Percentiles rank a stretch among this genome's conserved stretches.
phyloP scores from a whole-genome alignment of 2,329 filamentous ascomycete genomes.

The Fusarium beomiforme region DNA sequence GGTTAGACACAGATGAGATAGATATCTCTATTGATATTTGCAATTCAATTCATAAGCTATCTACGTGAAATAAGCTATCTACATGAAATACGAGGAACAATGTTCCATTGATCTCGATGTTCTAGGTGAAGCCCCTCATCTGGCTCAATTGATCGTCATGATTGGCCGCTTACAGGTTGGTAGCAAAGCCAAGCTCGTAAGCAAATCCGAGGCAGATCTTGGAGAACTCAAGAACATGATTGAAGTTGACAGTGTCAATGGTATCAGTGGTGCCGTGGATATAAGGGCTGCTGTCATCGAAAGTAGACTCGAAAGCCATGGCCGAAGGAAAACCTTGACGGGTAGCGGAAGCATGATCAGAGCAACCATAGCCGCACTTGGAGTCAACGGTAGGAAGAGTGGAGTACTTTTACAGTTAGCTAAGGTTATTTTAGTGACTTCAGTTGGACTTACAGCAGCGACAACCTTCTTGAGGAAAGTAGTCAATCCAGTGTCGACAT shows the following conservation, averaged over 20 bases:
- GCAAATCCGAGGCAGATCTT: constrained; percentile 58
- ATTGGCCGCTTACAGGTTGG: not conserved
- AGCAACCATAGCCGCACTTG: constrained; percentile 68
- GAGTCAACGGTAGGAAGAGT: constrained; percentile 56
- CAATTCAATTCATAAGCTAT: not conserved
- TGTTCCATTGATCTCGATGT: too few relatives aligned
- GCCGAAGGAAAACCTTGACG: constrained; percentile 73
- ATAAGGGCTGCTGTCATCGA: constrained; percentile 70
- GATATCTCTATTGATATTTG: accelerated
- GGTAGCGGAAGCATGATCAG: constrained; percentile 69
- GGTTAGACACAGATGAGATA: accelerated
- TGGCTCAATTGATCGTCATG: too few relatives aligned
- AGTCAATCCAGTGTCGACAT: constrained; percentile 49
- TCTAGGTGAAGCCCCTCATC: too few relatives aligned
- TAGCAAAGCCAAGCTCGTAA: constrained; percentile 65
- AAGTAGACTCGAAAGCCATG: constrained; percentile 71
- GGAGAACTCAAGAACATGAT: constrained; percentile 73
- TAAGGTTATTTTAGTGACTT: accelerated
- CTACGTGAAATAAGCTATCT: not conserved
- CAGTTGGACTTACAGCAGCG: constrained; percentile 25
- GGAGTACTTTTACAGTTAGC: constrained; percentile 43
- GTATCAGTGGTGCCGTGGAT: constrained; percentile 80
- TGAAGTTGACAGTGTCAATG: constrained; percentile 73
- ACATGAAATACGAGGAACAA: too few relatives aligned
- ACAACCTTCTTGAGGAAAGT: constrained; percentile 53